A percentile compares a stretch with the other conserved stretches of the same genome.
These are phyloP conservation scores for Corniculantispora saksenae DNA, from an alignment of 2,329 filamentous ascomycete species.

Conservation along the genomic window DNA sequence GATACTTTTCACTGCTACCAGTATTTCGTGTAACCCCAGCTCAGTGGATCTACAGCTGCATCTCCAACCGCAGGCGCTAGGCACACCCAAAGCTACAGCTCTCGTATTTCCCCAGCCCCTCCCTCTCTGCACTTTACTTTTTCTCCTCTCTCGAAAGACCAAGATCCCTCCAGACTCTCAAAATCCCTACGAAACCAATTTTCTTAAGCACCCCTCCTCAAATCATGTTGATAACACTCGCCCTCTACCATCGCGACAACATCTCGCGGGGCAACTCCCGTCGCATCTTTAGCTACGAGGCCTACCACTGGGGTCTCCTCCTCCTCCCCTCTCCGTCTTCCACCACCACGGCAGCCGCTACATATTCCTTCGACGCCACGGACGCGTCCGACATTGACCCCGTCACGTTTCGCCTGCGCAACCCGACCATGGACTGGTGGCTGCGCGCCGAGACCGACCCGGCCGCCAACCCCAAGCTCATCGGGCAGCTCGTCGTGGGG, in stretches of 20 bases:
- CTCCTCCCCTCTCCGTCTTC: constrained; percentile 22
- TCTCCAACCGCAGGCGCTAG: background rate
- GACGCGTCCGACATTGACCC: constrained; percentile 33
- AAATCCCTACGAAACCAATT: background rate
- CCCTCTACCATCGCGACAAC: constrained; percentile 30
- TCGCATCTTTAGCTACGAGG: constrained; percentile 29
- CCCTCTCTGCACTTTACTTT: background rate
- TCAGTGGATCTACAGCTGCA: background rate
- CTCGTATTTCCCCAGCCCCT: background rate
- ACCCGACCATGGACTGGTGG: constrained; percentile 37
- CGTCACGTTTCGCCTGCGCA: constrained; percentile 32
- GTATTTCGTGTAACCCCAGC: background rate
- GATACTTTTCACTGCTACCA: background rate
- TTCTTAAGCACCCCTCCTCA: background rate
- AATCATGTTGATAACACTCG: constrained; percentile 23
- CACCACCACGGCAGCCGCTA: background rate
- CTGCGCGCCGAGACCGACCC: constrained; percentile 26
- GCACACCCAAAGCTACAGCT: background rate
- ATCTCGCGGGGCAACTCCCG: constrained; percentile 29
- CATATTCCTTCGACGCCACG: constrained; percentile 31
- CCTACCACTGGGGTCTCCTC: constrained; percentile 36
- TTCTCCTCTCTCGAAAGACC: background rate
- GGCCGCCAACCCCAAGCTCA: constrained; percentile 26
- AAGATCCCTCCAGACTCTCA: background rate
- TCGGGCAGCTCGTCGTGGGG: constrained; percentile 32